These are phyloP conservation scores for Sapria himalayana DNA, from an alignment of 345 rosid species.

Conservation along the genomic window DNA sequence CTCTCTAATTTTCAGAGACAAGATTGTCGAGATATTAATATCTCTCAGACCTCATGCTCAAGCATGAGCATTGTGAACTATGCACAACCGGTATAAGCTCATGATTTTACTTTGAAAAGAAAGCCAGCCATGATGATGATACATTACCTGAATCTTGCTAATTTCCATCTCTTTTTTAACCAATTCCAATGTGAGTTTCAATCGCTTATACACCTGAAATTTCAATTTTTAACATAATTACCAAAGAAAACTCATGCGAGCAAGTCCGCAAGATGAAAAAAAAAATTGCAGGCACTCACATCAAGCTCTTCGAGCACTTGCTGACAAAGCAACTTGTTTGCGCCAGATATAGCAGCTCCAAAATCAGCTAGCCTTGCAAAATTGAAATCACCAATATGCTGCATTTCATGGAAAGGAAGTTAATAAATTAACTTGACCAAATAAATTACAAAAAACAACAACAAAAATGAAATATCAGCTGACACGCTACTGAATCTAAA, in stretches of 20 bases:
- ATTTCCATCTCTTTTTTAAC: conserved; percentile 97
- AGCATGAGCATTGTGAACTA: no score
- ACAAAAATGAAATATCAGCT: background rate
- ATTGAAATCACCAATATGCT: conserved; percentile 93
- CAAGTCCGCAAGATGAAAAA: background rate
- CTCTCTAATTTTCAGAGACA: no score
- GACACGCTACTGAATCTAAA: no score
- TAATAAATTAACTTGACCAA: background rate
- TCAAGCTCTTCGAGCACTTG: conserved; percentile 94
- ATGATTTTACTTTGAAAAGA: no score
- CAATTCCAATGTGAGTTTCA: conserved; percentile 63
- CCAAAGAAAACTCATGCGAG: background rate
- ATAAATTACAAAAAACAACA: background rate
- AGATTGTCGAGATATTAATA: no score
- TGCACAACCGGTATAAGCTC: no score
- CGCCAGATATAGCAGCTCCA: conserved; percentile 97
- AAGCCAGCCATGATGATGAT: background rate
- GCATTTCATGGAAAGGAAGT: conserved; percentile 12
- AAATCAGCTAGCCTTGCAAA: conserved; percentile 86
- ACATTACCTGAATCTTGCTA: conserved; percentile 76
- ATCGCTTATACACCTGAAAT: conserved; percentile 65
- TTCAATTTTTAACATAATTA: conserved; percentile 2
- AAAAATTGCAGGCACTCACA: conserved; percentile 25
- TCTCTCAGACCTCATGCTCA: no score
- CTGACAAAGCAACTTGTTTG: conserved; percentile 66